Evolutionary conservation across 2,329 filamentous ascomycete species (phyloP), one percentile per base, ranked within the genome.

Genomic region (Trichocomaceae sp.): DNA sequence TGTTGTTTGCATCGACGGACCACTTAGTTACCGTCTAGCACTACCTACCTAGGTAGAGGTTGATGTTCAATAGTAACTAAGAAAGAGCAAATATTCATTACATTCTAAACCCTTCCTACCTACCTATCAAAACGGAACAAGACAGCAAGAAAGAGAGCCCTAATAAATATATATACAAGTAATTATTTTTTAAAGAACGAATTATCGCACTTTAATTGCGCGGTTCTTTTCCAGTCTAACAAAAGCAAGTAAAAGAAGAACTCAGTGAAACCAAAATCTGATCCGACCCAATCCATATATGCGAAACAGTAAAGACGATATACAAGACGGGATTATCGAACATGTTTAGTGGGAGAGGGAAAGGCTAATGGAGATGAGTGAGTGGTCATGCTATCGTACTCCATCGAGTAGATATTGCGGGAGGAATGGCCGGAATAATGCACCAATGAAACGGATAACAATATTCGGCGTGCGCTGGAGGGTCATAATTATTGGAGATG

Each of bases 331-430:
- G 31, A 35, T 35, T 13, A 35, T 13, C 12, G 3, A 8, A 8
- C 8, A 8, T 29, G 26, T 13, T 35, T 15, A 13, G 31, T 35
- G 31, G 31, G 7, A 29, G 26, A 29, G 26, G 15, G 31, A 35
- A 35, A 33, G 29, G 23, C 3, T 12, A 7, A 9, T 33, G 29
- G 6, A 33, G 35, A 49, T 39, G 7, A 26, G 15, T n/a, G 13
- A 22, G 39, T 50, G 37, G 47, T 49, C 48, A 31, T 42, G 48
- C 33, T 50, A 26, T 50, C 35, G 35, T 42, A 42, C 26, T 42
- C 37, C 2, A 44, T 13, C 13, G 12, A 35, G 31, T 5, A 35
- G 31, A 35, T 35, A 35, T 10, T 35, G 31, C 31, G 31, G 12
- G 26, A 26, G 26, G 26, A 29, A 35, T 35, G 31, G 10, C 26